Base-by-base conservation (phyloP, 1,284 basidiomycete genomes). In the Rhodotorula mucilaginosa region DNA sequence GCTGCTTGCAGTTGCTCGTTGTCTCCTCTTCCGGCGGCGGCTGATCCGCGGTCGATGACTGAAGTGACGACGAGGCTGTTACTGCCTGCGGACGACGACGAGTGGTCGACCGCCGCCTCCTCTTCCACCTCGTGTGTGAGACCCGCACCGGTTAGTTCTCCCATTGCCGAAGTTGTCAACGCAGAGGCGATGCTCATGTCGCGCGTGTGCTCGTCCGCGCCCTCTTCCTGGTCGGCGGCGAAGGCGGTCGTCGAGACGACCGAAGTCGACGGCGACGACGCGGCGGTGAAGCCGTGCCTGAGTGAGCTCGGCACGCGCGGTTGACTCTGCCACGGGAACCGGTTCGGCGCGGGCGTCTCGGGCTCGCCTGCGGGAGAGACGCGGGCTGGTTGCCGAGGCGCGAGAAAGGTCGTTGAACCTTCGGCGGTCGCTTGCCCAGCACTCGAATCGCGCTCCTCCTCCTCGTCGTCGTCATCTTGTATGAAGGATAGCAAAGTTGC, bases 1-100 rank as follows among this genome's bases (percentile, higher is more conserved):
- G 74, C 74, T 8, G 74, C 74, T n/a, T 61, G 64, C 7, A 76
- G 65, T 60, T 75, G 74, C 19, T 54, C 63, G 8, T 44, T 67
- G 48, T 62, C 48, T 23, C 31, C 61, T n/a, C 69, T 58, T 13
- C 52, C 49, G 31, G 31, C 29, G 13, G 39, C 59, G 29, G n/a
- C 56, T n/a, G 16, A 34, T 7, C 66, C 59, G 6, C 59, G 60
- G 7, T 49, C 62, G 29, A 57, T 62, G 49, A 58, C 29, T 23
- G 66, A 63, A 56, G 65, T 69, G 63, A 68, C 54, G 39, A 74
- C 64, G 48, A 68, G 68, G 2, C 68, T 44, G 39, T 44, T 13
- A 10, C 39, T 72, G 8, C 74, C 74, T 18, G 60, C 54, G 8
- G 59, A 59, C 1, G 39, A 34, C 31, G 6, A n/a, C 10, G 23